Percentiles rank a stretch among this genome's conserved stretches.
Conservation (phyloP, 371 early-diverging fungal species). For the Rhizomucor pusillus region DNA sequence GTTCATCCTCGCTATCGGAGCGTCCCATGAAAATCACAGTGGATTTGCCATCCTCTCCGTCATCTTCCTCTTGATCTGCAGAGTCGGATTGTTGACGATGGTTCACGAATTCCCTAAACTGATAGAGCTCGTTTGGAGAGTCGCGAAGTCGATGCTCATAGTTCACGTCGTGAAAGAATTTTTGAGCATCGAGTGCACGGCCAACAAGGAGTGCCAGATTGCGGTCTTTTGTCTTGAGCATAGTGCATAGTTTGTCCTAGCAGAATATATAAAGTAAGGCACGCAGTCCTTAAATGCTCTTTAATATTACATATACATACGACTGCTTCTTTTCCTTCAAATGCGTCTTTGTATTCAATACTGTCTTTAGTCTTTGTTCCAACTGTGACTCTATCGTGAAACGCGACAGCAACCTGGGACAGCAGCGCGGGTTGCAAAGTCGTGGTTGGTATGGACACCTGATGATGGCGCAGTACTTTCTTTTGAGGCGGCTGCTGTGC, state of each 20-base stretch:
- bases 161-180: conserved; percentile 87
- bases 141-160: conserved; percentile 85
- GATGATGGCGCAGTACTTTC: conserved; percentile 11
- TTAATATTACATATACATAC: conserved; percentile 47
- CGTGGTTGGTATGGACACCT: conserved; percentile 18
- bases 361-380: conserved; percentile 70
- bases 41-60: conserved; percentile 27
- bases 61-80: conserved; percentile 18
- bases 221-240: conserved; percentile 82
- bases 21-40: conserved; percentile 10
- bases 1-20: conserved; percentile 9
- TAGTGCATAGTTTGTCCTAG: conserved; percentile 67
- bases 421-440: conserved; percentile 80
- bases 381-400: conserved; percentile 51
- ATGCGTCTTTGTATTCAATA: conserved; percentile 77
- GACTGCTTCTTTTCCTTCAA: conserved; percentile 83
- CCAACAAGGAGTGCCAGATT: conserved; percentile 83
- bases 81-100: conserved; percentile 1
- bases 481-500: conserved; percentile 13
- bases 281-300: too few relatives aligned
- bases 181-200: conserved; percentile 85
- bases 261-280: too few relatives aligned
- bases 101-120: conserved; percentile 55
- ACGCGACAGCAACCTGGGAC: conserved; percentile 75
- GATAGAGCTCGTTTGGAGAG: conserved; percentile 73